Evolutionary conservation across 176 grass and related monocot species (phyloP), one percentile per base, ranked within the genome.

Genomic region (Eragrostis curvula): DNA sequence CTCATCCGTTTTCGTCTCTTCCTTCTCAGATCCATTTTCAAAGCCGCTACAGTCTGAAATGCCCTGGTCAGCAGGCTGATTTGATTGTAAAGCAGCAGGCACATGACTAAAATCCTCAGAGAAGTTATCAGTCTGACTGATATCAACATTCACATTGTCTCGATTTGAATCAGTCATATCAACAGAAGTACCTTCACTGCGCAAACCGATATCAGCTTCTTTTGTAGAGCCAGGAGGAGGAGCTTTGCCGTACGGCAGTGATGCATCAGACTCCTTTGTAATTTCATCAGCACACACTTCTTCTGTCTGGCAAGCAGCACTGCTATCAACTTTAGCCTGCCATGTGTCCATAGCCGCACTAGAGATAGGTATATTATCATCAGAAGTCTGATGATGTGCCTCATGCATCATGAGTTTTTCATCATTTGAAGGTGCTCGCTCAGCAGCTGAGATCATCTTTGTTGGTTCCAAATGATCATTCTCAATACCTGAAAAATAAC

Each of bases 351-450:
- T 16, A 20, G 17, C 18, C 6, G 9, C 20, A 79, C 17, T 44
- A 79, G 50, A 60, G 12, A 14, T 2, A 81, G 68, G 68, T 58
- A 32, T 55, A 84, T 71, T 79, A 49, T 49, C 60, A 83, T 42
- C 73, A 87, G 45, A 13, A 66, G 23, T 47, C 32, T 46, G 77
- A 30, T 59, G 12, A 67, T 79, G 47, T 70, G 64, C 23, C 39
- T 49, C 86, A 60, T 84, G 48, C 16, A 73, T 17, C 76, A 39
- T 79, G 29, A 79, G 15, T 68, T 62, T 6, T 20, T 84, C 58
- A 70, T 80, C 70, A 80, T 53, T 85, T 75, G 77, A 50, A 74
- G 69, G 57, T 69, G 13, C 23, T 68, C 52, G 14, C 43, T 89
- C 76, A 50, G 42, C 52, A 71, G 24, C 20, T 53, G 40, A 81